Conservation (phyloP, 108 stramenopile genomes). For the Craspedostauros australis region DNA sequence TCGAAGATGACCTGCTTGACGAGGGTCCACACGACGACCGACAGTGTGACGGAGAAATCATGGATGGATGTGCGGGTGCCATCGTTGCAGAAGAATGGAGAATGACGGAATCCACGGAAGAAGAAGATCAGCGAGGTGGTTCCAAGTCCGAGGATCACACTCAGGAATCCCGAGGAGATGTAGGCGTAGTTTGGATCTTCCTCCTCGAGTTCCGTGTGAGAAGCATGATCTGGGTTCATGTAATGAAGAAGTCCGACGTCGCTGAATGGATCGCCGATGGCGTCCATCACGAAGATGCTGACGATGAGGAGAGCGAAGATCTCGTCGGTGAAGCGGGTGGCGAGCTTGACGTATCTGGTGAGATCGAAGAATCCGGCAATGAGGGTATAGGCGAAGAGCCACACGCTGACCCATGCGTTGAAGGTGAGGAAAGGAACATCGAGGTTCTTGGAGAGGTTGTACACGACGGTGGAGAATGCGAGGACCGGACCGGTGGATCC, state of each 20-base stretch:
- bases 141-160: conserved; percentile 33
- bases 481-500: conserved; percentile 49
- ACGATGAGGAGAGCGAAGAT: conserved; percentile 51
- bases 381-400: conserved; percentile 23
- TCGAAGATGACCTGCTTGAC: conserved; percentile 16
- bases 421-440: conserved; percentile 41
- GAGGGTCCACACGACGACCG: conserved; percentile 28
- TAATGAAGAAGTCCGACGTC: conserved; percentile 31
- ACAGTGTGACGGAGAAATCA: conserved; percentile 40
- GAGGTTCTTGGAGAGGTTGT: conserved; percentile 22
- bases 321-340: conserved; percentile 55
- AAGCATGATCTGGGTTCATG: conserved; percentile 26
- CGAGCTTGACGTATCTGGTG: conserved; percentile 27
- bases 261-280: conserved; percentile 35
- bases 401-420: conserved; percentile 25
- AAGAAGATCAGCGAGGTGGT: conserved; percentile 25
- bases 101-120: conserved; percentile 31
- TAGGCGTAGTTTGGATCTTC: conserved; percentile 28
- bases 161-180: conserved; percentile 24
- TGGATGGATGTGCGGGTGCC: conserved; percentile 22
- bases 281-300: conserved; percentile 41
- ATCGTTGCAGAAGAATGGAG: conserved; percentile 34
- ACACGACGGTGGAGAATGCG: conserved; percentile 26
- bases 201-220: conserved; percentile 19
- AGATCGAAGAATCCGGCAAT: conserved; percentile 38